phyloP scores from a whole-genome alignment of 129 eudicot species.

The carrot (Daucus carota) region DH1_v3.0 NC_030381.2:46041501-46042000 shows the following conservation, averaged over 20 bases:
- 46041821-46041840: neutral
- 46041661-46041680: slow-evolving; percentile 83
- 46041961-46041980: neutral
- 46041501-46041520: neutral
- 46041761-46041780: slow-evolving; percentile 99
- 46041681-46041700: slow-evolving; percentile 91
- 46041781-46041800: slow-evolving; percentile 94
- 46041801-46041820: neutral
- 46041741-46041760: slow-evolving; percentile 95
- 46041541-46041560: neutral
- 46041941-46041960: neutral
- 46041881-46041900: neutral
- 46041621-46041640: slow-evolving; percentile 93
- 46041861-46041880: neutral
- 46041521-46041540: neutral
- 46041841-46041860: neutral
- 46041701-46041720: slow-evolving; percentile 96
- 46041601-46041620: slow-evolving; percentile 98
- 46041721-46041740: slow-evolving; percentile 96
- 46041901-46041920: neutral
- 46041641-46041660: slow-evolving; percentile 99
- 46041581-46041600: slow-evolving; percentile 87
- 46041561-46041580: neutral
- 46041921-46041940: neutral
- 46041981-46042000: neutral